Percentiles rank a stretch among this genome's conserved stretches.
Conservation (phyloP, 371 early-diverging fungal species). For the Umbelopsis sp. region DNA sequence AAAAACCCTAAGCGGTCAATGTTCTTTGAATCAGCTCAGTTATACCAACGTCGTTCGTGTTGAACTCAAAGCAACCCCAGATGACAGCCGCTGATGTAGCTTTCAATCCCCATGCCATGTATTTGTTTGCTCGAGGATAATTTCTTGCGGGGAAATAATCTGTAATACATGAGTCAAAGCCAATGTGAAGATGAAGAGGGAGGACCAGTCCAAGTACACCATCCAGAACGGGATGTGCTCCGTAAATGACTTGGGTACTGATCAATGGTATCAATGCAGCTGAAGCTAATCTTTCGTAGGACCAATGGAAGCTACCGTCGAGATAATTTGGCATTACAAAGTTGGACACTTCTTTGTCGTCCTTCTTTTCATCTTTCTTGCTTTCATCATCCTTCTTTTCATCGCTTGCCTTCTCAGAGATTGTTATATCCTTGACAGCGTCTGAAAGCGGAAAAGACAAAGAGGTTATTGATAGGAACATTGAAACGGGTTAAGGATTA, state of each 20-base stretch:
- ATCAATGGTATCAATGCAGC: constrained; percentile 77
- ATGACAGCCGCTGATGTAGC: constrained; percentile 70
- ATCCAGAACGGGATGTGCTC: constrained; percentile 85
- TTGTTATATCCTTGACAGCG: not conserved
- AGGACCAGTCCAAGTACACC: constrained; percentile 85
- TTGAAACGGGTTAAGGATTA: too few species aligned
- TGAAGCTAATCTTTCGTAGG: constrained; percentile 79
- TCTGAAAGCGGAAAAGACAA: not conserved
- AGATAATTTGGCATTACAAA: constrained; percentile 1
- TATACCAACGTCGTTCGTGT: constrained; percentile 95
- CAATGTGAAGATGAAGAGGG: constrained; percentile 88
- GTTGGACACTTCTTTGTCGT: not conserved
- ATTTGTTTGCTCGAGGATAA: constrained; percentile 64
- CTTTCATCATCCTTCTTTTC: not conserved
- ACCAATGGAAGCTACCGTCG: constrained; percentile 39
- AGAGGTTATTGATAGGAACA: not conserved
- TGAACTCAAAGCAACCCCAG: constrained; percentile 93
- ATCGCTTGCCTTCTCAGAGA: not conserved
- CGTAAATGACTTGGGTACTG: constrained; percentile 73
- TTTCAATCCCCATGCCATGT: constrained; percentile 65
- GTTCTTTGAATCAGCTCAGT: constrained; percentile 81
- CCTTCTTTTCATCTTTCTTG: not conserved
- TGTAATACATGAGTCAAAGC: constrained; percentile 67
- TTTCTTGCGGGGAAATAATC: constrained; percentile 86
- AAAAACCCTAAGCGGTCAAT: constrained; percentile 68